Base-by-base conservation (phyloP, 352 stramenopile genomes). In the Pythium utonaiense region DNA sequence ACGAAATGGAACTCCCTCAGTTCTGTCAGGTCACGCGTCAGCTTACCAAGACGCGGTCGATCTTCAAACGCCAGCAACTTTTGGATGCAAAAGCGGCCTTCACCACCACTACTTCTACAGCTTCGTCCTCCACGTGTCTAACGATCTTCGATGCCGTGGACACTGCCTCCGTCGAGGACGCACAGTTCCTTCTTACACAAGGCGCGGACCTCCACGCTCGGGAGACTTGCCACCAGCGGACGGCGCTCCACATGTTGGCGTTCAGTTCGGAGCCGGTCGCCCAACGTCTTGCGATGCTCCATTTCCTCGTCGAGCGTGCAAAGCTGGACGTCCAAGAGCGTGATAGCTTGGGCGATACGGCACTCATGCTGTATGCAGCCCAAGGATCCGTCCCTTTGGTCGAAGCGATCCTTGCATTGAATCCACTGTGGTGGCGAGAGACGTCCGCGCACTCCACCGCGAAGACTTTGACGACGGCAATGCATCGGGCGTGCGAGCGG, bases 91-190 rank as follows among this genome's bases (percentile, higher is more conserved):
- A 63, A 42, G 57, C 53, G 7, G 36, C 19, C 6, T 13, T 19
- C 27, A 3, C 24, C 44, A 21, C 30, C 17, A 30, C 6, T 3
- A n/a, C 1, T 8, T 8, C 44, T 1, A 3, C 25, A 5, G 50
- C 28, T 25, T 47, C 16, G 3, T 47, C 40, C 2, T 47, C 40
- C 3, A 17, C 17, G 16, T 47, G 40, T 25, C 44, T 85, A 2
- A 79, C 75, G 0, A 73, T 91, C 17, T 88, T 83, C 19, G 74
- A 83, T 27, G 75, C 77, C 4, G 75, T 88, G 7, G 75, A 85
- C 31, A 71, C 51, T 13, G 77, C 74, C 9, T 86, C 78, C 0
- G 57, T 89, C 3, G 77, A 88, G 1, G 78, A 89, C 40, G 77
- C 74, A 0, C 64, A 62, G 19, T 89, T 83, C 52, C 70, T 89